Evolutionary conservation across 75 land plant genomes (phyloP).

Genomic region (Adiantum capillusveneris): DNA sequence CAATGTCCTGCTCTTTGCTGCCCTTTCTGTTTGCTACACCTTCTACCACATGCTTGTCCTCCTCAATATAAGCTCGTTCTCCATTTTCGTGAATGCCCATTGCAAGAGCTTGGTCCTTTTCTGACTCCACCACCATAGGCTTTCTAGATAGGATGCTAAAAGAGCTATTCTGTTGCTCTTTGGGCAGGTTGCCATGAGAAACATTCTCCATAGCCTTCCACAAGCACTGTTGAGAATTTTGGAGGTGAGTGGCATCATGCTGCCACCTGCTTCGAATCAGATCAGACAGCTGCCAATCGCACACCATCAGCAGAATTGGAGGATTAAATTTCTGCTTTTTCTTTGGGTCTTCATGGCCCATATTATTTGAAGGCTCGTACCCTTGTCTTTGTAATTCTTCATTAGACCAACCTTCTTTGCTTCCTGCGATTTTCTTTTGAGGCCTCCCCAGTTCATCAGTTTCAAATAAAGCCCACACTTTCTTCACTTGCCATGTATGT

Average conservation of each 20-base stretch:
- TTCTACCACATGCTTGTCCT: background rate
- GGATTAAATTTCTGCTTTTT: background rate
- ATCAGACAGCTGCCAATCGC: background rate
- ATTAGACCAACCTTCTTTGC: background rate
- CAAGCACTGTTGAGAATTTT: background rate
- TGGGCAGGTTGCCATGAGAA: background rate
- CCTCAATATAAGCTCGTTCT: background rate
- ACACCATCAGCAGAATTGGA: background rate
- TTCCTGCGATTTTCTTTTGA: background rate
- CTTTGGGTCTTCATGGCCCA: no score
- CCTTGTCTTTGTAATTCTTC: background rate
- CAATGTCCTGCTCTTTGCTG: background rate
- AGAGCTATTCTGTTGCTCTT: no score
- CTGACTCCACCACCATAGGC: background rate
- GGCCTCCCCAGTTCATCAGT: background rate
- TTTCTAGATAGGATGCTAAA: background rate
- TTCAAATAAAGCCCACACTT: background rate
- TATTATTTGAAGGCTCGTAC: background rate
- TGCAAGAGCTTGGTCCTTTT: background rate
- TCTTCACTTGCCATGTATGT: background rate
- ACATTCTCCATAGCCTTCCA: background rate
- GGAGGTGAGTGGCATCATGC: background rate
- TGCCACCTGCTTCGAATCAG: background rate
- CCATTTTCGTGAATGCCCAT: no score
- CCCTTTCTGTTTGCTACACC: background rate